Conservation (phyloP, 148 eudicot genomes). For the Diospyros kaki region DNA sequence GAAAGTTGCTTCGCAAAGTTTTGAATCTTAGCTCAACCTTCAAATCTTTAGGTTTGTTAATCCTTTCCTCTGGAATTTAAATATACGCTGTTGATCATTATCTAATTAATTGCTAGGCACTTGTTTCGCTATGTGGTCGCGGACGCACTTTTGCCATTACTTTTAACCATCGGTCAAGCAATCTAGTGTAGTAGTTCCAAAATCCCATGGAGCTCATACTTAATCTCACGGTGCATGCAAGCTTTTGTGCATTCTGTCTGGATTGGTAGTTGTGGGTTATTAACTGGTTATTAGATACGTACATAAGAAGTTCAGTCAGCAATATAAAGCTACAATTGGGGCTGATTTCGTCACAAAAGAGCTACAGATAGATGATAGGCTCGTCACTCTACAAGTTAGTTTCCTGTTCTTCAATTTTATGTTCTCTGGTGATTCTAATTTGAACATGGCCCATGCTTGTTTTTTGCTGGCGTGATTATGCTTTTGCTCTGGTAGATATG, state of each 20-base stretch:
- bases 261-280: constrained; percentile 8
- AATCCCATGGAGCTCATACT: not conserved
- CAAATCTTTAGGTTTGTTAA: not conserved
- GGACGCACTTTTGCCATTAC: not conserved
- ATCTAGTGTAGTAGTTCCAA: not conserved
- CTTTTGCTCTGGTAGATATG: constrained; percentile 39
- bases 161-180: not conserved
- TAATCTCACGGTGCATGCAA: not conserved
- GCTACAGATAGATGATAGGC: constrained; percentile 44
- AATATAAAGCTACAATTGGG: constrained; percentile 56
- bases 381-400: constrained; percentile 48
- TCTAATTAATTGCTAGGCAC: not conserved
- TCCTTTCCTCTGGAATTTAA: not conserved
- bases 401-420: not conserved
- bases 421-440: not conserved
- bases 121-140: not conserved
- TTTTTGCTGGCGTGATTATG: not conserved
- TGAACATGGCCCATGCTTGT: not conserved
- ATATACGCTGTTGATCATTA: not conserved
- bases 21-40: too few species aligned
- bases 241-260: not conserved
- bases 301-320: constrained; percentile 54
- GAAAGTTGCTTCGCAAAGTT: too few species aligned
- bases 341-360: constrained; percentile 61
- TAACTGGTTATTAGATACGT: constrained; percentile 40